Percentiles rank a stretch among this genome's conserved stretches.
These are phyloP conservation scores for Lindgomyces ingoldianus DNA, from an alignment of 495 filamentous ascomycete species.

Conservation along the genomic window DNA sequence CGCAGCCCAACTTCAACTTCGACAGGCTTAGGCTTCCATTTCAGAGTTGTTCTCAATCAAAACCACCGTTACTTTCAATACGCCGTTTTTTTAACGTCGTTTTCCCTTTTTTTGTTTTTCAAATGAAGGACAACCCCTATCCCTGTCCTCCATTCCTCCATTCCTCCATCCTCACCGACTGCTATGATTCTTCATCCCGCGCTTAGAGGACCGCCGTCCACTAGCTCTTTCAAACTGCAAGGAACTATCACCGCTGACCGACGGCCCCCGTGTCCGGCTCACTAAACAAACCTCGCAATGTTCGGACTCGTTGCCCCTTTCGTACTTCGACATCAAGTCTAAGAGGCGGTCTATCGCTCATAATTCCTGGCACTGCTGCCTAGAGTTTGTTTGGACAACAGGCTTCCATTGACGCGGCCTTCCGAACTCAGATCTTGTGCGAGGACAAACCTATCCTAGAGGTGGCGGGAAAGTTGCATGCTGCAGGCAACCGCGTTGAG, in stretches of 20 bases:
- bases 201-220: no score
- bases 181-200: not conserved
- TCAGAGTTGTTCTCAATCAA: not conserved
- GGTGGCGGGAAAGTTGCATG: not conserved
- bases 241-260: not conserved
- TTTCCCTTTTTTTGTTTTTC: not conserved
- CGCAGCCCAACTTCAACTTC: not conserved
- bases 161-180: slow-evolving; percentile 19
- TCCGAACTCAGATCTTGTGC: not conserved
- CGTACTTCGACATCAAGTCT: not conserved
- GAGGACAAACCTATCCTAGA: not conserved
- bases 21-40: not conserved
- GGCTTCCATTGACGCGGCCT: not conserved
- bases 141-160: slow-evolving; percentile 7
- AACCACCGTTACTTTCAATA: not conserved
- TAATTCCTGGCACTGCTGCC: not conserved
- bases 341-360: not conserved
- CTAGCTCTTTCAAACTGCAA: no score
- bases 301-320: no score
- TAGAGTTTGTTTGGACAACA: not conserved
- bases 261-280: not conserved
- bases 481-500: not conserved
- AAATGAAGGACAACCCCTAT: slow-evolving; percentile 5
- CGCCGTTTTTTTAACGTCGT: not conserved
- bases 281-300: no score